Percentiles rank a stretch among this genome's conserved stretches.
Evolutionary conservation across 257 asterid species (phyloP).

Genomic region (Fraxinus excelsior): DNA sequence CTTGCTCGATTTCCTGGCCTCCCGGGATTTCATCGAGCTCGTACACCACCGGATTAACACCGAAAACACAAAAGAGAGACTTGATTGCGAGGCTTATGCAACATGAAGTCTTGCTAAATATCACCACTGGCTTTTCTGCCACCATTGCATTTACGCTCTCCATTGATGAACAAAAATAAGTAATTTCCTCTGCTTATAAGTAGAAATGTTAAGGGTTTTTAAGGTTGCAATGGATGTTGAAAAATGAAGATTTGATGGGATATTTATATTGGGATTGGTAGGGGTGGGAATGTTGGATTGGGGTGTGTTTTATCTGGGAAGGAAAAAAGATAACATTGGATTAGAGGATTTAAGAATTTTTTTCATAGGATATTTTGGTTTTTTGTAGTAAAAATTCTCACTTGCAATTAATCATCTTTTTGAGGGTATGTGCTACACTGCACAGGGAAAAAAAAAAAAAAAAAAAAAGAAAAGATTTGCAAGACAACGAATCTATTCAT

Average conservation of each 20-base stretch:
- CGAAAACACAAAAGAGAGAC: conserved; percentile 36
- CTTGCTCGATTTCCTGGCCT: conserved; percentile 41
- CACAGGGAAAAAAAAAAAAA: background rate
- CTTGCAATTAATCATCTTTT: background rate
- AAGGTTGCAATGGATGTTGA: background rate
- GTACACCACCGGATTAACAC: conserved; percentile 35
- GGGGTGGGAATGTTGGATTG: background rate
- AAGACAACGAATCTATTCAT: background rate
- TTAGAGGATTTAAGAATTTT: background rate
- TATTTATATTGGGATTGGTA: conserved; percentile 23
- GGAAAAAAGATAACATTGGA: background rate
- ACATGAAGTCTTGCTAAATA: conserved; percentile 46
- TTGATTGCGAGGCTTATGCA: conserved; percentile 43
- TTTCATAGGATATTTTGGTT: background rate
- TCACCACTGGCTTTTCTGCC: conserved; percentile 40
- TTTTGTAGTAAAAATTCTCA: too few species aligned
- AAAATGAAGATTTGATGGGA: conserved; percentile 21
- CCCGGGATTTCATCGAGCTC: conserved; percentile 40
- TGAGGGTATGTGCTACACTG: background rate
- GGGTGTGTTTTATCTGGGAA: background rate
- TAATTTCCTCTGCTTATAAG: too few species aligned
- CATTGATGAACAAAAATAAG: conserved; percentile 11
- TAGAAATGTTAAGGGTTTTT: background rate
- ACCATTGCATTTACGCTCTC: conserved; percentile 38
- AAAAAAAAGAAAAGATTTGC: background rate